These are phyloP conservation scores for Perkinsus chesapeaki DNA, from an alignment of 169 alveolate genomes.

Conservation along the genomic window DNA sequence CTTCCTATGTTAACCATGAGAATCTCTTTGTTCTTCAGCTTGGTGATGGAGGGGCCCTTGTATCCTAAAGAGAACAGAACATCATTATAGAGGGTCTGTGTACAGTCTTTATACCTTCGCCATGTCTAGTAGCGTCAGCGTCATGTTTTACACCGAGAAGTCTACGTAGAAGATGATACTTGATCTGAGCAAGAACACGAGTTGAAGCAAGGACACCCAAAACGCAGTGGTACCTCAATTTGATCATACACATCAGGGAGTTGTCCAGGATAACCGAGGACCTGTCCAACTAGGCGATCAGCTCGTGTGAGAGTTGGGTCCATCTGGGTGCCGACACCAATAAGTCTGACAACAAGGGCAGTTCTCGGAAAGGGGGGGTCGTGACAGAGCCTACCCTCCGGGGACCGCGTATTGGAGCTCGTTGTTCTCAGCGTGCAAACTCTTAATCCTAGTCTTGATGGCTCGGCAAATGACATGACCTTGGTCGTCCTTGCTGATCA, in stretches of 20 bases:
- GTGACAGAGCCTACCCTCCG: conserved; percentile 87
- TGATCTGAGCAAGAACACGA: neutral
- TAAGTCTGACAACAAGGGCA: conserved; percentile 38
- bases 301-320: conserved; percentile 97
- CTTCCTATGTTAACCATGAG: conserved; percentile 91
- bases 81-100: conserved; percentile 39
- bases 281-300: conserved; percentile 94
- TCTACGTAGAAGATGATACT: conserved; percentile 41
- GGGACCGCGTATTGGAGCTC: conserved; percentile 95
- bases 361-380: neutral
- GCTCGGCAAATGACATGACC: conserved; percentile 71
- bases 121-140: neutral
- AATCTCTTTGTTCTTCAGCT: conserved; percentile 89
- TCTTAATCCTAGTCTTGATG: conserved; percentile 57
- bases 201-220: neutral
- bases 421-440: conserved; percentile 90
- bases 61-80: neutral
- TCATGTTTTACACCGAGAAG: conserved; percentile 40
- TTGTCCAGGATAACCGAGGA: conserved; percentile 89
- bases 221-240: conserved; percentile 60
- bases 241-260: conserved; percentile 90
- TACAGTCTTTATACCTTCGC: conserved; percentile 50
- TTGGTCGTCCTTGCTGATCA: conserved; percentile 72
- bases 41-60: conserved; percentile 81
- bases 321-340: conserved; percentile 91